phyloP scores from a whole-genome alignment of 2,329 filamentous ascomycete species.

The Penicillium sp. region DNA sequence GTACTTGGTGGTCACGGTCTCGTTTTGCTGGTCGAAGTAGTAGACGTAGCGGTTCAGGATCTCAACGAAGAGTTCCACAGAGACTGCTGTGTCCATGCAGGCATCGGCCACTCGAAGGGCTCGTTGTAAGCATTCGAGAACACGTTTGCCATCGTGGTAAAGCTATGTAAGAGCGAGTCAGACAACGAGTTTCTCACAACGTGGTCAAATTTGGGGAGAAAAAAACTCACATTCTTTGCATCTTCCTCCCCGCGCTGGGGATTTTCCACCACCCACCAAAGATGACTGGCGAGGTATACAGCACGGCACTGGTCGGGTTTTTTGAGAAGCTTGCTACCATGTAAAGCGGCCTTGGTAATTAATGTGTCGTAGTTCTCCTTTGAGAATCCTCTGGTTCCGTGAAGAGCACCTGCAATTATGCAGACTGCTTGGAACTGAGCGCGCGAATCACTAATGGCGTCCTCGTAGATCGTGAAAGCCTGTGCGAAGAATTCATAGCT shows the following conservation, averaged over 20 bases:
- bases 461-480: constrained; percentile 96
- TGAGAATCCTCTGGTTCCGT: constrained; percentile 82
- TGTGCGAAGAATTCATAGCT: constrained; percentile 98
- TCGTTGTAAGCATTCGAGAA: constrained; percentile 91
- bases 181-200: too few species aligned
- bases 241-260: constrained; percentile 72
- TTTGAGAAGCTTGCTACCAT: constrained; percentile 92
- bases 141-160: constrained; percentile 94
- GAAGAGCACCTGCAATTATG: constrained; percentile 81
- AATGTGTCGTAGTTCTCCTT: constrained; percentile 98
- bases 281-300: constrained; percentile 90
- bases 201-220: too few species aligned
- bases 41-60: constrained; percentile 98
- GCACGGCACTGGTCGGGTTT: constrained; percentile 97
- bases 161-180: constrained; percentile 51
- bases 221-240: constrained; percentile 61
- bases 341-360: constrained; percentile 94
- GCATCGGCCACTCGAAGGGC: constrained; percentile 94
- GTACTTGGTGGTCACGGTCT: constrained; percentile 96
- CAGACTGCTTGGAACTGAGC: constrained; percentile 98
- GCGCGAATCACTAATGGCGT: constrained; percentile 89
- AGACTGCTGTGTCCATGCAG: constrained; percentile 97
- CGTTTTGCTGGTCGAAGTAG: constrained; percentile 98
- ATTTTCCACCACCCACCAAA: constrained; percentile 96
- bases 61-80: constrained; percentile 96